Evolutionary conservation across 208 protist genomes (phyloP), one percentile per base, ranked within the genome.

Genomic region (Leishmania gerbilli): DNA sequence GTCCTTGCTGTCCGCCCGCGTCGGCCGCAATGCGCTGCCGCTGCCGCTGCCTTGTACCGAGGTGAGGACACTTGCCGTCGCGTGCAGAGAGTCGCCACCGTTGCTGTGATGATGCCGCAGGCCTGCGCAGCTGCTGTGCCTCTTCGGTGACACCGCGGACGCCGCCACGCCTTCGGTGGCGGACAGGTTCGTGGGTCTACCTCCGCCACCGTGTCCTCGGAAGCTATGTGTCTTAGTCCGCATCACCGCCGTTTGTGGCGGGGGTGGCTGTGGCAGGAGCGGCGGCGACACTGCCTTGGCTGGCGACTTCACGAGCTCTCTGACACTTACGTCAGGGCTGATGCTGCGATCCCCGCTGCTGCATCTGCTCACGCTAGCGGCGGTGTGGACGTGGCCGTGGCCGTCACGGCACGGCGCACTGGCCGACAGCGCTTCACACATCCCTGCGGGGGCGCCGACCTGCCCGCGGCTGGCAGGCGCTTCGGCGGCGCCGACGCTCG

Each of bases 1-100:
- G 42, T 85, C 81, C 37, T 79, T 80, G 77, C 81, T 85, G 81
- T 85, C 81, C 2, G 77, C 81, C 0, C 76, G 76, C 17, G 72
- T 81, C 71, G 71, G 81, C 60, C 51, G 60, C 69, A 47, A 24
- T 27, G 53, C 76, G 6, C 27, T 65, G 74, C 42, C 76, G 6
- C 27, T 65, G 74, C 42, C n/a, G 51, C 81, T 84, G 68, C 69
- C 71, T 24, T 55, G 31, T 51, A 77, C 42, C 4, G 75, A 71
- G 69, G 9, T 77, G 31, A 71, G 74, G 11, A 24, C 56, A 19
- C 45, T 40, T 13, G 27, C n/a, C n/a, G 71, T 37, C 42, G 71
- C n/a, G 24, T 31, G 45, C 71, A 74, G 27, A 31, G 71, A 13
- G 47, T 40, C 47, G 8, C 31, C 34, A 24, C 64, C 11, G 40